phyloP scores from a whole-genome alignment of 108 stramenopile species.

The Aureococcus anophagefferens region DNA sequence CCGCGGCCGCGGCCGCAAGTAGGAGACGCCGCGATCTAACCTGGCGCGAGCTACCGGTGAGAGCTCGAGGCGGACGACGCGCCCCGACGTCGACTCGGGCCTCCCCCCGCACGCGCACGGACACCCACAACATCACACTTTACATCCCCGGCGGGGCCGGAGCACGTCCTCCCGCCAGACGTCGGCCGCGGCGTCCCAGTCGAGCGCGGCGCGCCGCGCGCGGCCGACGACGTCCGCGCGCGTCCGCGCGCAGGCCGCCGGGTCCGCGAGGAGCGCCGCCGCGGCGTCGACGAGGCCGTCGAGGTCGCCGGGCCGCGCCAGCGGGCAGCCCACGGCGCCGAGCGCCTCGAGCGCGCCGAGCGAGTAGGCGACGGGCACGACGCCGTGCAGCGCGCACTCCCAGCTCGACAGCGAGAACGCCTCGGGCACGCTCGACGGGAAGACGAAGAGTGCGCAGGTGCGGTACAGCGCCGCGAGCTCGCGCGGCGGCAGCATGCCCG shows the following conservation, averaged over 20 bases:
- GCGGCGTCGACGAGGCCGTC: background rate
- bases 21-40: no score
- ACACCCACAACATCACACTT: no score
- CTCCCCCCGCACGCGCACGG: no score
- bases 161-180: background rate
- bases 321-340: background rate
- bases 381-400: background rate
- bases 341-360: background rate
- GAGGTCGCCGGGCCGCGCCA: background rate
- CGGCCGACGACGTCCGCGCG: background rate
- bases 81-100: no score
- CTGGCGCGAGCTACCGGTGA: no score
- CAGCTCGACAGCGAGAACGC: background rate
- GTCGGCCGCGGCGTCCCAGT: background rate
- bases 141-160: no score
- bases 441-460: background rate
- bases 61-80: no score
- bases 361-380: background rate
- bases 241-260: background rate
- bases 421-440: background rate
- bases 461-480: background rate
- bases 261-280: background rate
- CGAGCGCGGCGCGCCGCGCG: background rate
- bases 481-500: background rate
- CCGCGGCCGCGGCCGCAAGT: no score